Base-by-base conservation (phyloP, 1,139 yeast genomes). In the Protomyces arabidopsidicola region DNA sequence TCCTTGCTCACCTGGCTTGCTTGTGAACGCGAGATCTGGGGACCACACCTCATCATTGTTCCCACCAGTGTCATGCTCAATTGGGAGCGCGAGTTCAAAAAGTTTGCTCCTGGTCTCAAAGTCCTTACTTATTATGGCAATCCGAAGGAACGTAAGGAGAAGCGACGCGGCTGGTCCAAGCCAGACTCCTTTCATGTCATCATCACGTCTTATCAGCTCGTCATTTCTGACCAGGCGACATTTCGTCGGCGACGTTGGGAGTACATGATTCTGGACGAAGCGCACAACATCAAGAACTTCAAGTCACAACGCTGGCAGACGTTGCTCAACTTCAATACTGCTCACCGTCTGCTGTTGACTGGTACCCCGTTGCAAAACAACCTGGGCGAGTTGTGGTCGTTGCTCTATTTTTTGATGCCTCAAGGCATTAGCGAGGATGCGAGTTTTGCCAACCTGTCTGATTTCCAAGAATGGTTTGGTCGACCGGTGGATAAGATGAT, bases 61-160 rank as follows among this genome's bases (percentile, higher is more conserved):
- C 99, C 99, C 1, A 95, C 99, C 0, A 90, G 97, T 20, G 99
- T 95, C n/a, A 86, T 95, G 86, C 83, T 95, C 65, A 95, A 95
- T 73, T 95, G 99, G 99, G 99, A 95, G 74, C 91, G 93, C 97
- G 99, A 95, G 73, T 91, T 95, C 77, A 95, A 93, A 72, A 85
- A 96, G 70, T 95, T 95, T 79, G 98, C 98, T 0, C 99, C 99
- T 0, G 99, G 98, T 0, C 88, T 95, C 75, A 93, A 95, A 73
- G 95, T 95, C 1, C 74, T 95, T 74, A 93, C 98, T 0, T 95
- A 95, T 74, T 95, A 93, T 72, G 99, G 99, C 0, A 86, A 95
- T n/a, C 98, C 98, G 0, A 96, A 89, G 71, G 98, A 95, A 74
- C 85, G 99, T 72, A 93, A 93, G 56, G 95, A 88, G 70, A 95